phyloP scores from a whole-genome alignment of 768 basidiomycete genomes.

The Calocybe cyanea region DNA sequence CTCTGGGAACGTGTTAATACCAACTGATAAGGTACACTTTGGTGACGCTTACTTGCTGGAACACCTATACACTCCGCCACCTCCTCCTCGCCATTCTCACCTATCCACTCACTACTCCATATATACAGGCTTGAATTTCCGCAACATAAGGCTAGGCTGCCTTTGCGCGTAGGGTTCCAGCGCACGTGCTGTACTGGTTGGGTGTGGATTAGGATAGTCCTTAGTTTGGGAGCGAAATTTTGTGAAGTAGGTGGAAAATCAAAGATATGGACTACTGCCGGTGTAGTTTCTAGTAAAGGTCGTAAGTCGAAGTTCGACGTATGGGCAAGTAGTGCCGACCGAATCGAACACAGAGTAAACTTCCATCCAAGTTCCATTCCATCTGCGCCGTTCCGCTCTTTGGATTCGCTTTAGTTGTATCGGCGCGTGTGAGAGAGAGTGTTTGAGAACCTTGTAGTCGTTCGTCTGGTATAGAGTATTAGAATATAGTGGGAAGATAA shows the following conservation, averaged over 20 bases:
- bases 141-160: conserved; percentile 64
- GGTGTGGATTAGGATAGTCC: conserved; percentile 64
- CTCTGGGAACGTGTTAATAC: conserved; percentile 32
- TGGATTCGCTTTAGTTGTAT: conserved; percentile 58
- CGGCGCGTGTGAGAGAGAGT: conserved; percentile 45
- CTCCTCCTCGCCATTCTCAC: conserved; percentile 59
- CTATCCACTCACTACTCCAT: conserved; percentile 83
- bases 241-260: conserved; percentile 63
- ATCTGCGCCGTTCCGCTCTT: conserved; percentile 70
- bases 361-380: conserved; percentile 79
- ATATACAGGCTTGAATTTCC: conserved; percentile 64
- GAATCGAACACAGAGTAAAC: conserved; percentile 67
- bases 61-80: conserved; percentile 90
- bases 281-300: conserved; percentile 48
- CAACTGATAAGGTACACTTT: not conserved
- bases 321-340: conserved; percentile 38
- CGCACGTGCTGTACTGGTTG: conserved; percentile 59
- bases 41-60: conserved; percentile 64
- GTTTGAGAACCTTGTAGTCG: conserved; percentile 54
- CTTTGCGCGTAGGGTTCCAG: conserved; percentile 87
- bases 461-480: conserved; percentile 46
- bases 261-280: conserved; percentile 65
- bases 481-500: not conserved
- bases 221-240: conserved; percentile 55
- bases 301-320: not conserved